Base-by-base conservation (phyloP, 306 rosid species). In the Erythrophleum fordii region DNA sequence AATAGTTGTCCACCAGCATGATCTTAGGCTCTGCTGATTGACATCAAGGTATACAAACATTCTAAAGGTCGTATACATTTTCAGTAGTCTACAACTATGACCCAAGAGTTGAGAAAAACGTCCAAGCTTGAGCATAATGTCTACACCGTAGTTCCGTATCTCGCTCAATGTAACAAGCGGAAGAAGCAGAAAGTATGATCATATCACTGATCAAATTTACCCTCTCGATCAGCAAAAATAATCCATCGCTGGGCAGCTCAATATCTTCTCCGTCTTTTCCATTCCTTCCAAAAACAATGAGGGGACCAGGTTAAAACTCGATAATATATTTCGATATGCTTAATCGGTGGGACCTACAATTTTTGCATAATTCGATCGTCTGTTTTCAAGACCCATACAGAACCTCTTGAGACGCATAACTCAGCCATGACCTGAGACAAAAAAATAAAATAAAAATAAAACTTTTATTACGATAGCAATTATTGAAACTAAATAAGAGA, bases 341-440 rank as follows among this genome's bases (percentile, higher is more conserved):
- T 59, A 61, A 77, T 70, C 75, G 46, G 62, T 34, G 28, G 75
- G 23, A 39, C 45, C 31, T 66, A 59, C 31, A 22, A 72, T 85
- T 83, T 87, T 77, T 85, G 81, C 52, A 65, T 80, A 69, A 66
- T 79, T 60, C 93, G 91, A 39, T 92, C 95, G 3, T 90, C 91
- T 23, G 88, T 87, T 86, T 76, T 92, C 89, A 92, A 83, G 72
- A 72, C 74, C 98, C 98, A 92, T 10, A 77, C 69, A 35, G 97
- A 90, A 69, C 93, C 97, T 51, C 37, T 88, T 64, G 89, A 87
- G 59, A 81, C 77, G 39, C 98, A 95, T n/a, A 95, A 65, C 23
- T 95, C 98, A 68, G 28, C 66, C 90, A 95, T 86, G 29, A 91
- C 97, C 98, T 95, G 97, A 39, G 64, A 51, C 66, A 68, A 44